Conservation (phyloP, 2,329 filamentous ascomycete genomes). For the Didymella arachidicola region DNA sequence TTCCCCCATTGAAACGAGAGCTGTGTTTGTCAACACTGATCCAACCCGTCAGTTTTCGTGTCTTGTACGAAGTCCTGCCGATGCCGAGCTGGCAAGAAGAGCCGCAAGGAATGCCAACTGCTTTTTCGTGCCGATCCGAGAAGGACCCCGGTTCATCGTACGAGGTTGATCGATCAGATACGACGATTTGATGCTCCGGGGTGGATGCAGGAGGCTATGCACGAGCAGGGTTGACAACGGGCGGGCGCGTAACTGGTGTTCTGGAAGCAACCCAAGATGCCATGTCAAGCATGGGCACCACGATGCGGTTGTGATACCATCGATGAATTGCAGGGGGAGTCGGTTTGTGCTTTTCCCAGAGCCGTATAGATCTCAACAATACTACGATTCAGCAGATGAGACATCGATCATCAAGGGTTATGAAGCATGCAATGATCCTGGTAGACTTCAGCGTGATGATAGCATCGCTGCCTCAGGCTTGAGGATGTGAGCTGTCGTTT, state of each 20-base stretch:
- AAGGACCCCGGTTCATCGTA: constrained; percentile 6
- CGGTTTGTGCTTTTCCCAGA: constrained; percentile 11
- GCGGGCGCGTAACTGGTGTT: not conserved
- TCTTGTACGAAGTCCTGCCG: not conserved
- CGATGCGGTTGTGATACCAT: constrained; percentile 18
- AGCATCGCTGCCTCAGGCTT: not conserved
- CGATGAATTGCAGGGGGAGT: constrained; percentile 9
- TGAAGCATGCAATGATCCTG: constrained; percentile 2
- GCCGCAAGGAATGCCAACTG: not conserved
- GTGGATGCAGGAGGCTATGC: constrained; percentile 11
- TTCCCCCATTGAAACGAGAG: not conserved
- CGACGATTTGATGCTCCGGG: constrained; percentile 1
- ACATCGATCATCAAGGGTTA: not conserved
- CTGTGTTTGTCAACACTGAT: not conserved
- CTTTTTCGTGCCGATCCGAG: constrained; percentile 19
- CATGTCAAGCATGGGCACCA: constrained; percentile 4
- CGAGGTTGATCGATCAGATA: constrained; percentile 9
- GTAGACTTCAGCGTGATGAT: constrained; percentile 2
- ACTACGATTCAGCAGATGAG: constrained; percentile 1
- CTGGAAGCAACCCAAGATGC: not conserved
- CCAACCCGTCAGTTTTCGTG: not conserved
- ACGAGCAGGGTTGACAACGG: constrained; percentile 6
- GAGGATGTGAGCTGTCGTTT: constrained; percentile 16
- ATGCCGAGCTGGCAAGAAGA: not conserved
- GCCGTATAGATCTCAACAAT: not conserved